Base-by-base conservation (phyloP, 192 early-diverging fungal genomes). In the Funneliformis mosseae region DNA sequence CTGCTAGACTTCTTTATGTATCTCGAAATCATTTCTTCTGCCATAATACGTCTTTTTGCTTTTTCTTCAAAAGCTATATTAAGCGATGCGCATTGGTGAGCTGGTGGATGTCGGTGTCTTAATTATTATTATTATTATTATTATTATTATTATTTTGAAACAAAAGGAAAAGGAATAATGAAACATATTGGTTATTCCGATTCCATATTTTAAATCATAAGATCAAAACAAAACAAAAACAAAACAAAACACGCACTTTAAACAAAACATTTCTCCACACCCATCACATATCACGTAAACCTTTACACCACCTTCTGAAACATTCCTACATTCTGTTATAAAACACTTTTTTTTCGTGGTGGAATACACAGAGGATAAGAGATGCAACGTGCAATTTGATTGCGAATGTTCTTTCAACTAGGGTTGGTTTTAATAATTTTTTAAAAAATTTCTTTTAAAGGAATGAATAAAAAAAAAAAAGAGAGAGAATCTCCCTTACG, bases 21-120 rank as follows among this genome's bases (percentile, higher is more conserved):
- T 55, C 79, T 63, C 11, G 75, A 76, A 14, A 81, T 75, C 23
- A 82, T 76, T 42, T 79, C 62, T 69, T 78, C 77, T 18, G 81
- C 81, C 7, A 50, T 61, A 0, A n/a, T 39, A 11, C 73, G 75
- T 7, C 83, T 66, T 48, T 81, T 62, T 55, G 50, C 81, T 76
- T 81, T 84, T 25, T 43, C 63, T 14, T 83, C 46, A 18, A 60
- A 21, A 7, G 69, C 74, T 42, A 71, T 41, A 45, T 62, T 67
- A 39, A 79, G 42, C 3, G 83, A 78, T 14, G 74, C 8, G 39
- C 83, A 84, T 23, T 76, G 14, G 59, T 84, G 83, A 7, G 71
- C 28, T 27, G 74, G 3, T 64, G 69, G 63, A 28, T 84, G 68
- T 12, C 83, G 68, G 64, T 84, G 83, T 80, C 83, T 84, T 33